Conservation (phyloP, 1,284 basidiomycete species). For the Cutaneotrichosporon dermatis region DNA sequence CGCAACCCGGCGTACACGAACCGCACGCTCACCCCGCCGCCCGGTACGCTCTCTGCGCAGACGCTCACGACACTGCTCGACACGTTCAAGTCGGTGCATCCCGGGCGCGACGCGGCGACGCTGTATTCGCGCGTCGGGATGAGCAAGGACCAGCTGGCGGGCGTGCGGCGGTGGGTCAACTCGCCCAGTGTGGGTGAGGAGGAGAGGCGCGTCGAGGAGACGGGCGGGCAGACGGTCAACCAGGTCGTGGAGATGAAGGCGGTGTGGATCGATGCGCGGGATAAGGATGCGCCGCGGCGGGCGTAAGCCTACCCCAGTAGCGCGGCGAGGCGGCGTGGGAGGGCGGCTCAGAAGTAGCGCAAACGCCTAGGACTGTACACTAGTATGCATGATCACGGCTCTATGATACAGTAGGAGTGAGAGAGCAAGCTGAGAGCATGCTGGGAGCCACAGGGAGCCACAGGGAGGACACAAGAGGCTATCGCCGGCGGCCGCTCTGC, state of each 20-base stretch:
- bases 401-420: slow-evolving; percentile 1
- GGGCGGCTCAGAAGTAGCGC: no score
- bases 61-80: slow-evolving; percentile 62
- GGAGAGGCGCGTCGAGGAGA: slow-evolving; percentile 56
- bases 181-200: slow-evolving; percentile 62
- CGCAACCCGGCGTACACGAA: slow-evolving; percentile 49
- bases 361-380: slow-evolving; percentile 2
- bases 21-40: slow-evolving; percentile 39
- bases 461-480: no score
- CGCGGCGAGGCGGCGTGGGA: no score
- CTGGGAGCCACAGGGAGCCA: no score
- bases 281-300: slow-evolving; percentile 12
- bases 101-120: slow-evolving; percentile 50
- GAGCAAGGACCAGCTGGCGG: slow-evolving; percentile 57
- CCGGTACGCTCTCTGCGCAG: slow-evolving; percentile 58
- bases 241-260: slow-evolving; percentile 51
- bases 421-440: no score
- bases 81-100: slow-evolving; percentile 57
- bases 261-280: slow-evolving; percentile 17
- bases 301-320: no score
- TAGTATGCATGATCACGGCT: neutral
- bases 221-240: slow-evolving; percentile 30
- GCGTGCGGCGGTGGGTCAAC: slow-evolving; percentile 61
- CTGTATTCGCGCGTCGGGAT: slow-evolving; percentile 56
- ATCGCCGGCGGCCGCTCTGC: neutral